Base-by-base conservation (phyloP, 352 stramenopile genomes). In the Phytophthora sp. region DNA sequence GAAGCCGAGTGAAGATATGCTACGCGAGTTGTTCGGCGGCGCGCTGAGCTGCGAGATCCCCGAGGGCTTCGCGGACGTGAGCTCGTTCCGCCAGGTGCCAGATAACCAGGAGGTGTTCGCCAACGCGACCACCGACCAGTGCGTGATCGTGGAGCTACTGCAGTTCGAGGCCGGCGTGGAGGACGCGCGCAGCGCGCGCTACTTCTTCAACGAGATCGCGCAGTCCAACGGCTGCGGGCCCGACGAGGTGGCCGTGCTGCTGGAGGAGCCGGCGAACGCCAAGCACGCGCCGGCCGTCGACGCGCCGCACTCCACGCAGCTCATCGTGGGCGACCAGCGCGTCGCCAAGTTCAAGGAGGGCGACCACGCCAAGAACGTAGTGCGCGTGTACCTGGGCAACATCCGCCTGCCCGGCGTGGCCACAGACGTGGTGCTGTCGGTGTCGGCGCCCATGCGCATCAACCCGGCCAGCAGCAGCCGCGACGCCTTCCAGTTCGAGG, bases 41-140 rank as follows among this genome's bases (percentile, higher is more conserved):
- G 84, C 87, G 44, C 50, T 96, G 10, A 88, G 73, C 17, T 92
- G 82, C 64, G 72, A 73, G 42, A 86, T 96, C 49, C 87, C 87
- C 9, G 65, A 83, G 8, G 79, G 69, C 34, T 96, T 94, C 37
- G 72, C 69, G 8, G 87, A 96, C 57, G 87, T 96, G 38, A 96
- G 87, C 62, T 63, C 73, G 18, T 95, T 96, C 56, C 87, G 87
- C 10, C 85, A 96, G 61, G 86, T 96, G 24, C 87, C 87, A 0
- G 85, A 96, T 66, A 94, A 96, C 63, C 87, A 96, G 60, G 87
- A 96, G 49, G 87, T 96, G 24, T 96, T 94, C 69, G 84, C 87
- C 26, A 88, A 96, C 30, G 79, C 82, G 15, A 54, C 74, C 24
- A 94, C 79, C 2, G 87, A 96, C 53, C 85, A 91, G 58, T 92